phyloP scores from a whole-genome alignment of 371 early-diverging fungal species.

The Fennellomyces sp. region DNA sequence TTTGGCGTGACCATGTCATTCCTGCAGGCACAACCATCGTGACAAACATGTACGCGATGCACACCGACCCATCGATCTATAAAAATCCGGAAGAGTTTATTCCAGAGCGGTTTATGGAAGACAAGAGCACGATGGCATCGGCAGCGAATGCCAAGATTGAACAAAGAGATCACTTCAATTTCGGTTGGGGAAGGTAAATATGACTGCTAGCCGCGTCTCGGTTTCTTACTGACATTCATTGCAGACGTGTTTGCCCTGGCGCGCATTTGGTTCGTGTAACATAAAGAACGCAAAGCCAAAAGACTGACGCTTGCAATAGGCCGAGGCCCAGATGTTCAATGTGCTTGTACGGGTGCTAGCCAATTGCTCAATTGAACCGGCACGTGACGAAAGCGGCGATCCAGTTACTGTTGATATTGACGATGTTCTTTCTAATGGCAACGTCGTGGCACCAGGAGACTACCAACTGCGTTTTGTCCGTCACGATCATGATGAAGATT shows the following conservation, averaged over 20 bases:
- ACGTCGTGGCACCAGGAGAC: not conserved
- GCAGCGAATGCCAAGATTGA: constrained; percentile 10
- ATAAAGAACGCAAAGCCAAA: not conserved
- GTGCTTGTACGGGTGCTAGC: constrained; percentile 9
- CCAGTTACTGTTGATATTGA: not conserved
- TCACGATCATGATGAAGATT: constrained; percentile 2
- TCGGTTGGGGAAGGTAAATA: constrained; percentile 22
- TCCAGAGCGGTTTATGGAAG: constrained; percentile 15
- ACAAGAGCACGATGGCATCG: constrained; percentile 10
- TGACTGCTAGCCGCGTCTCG: not conserved
- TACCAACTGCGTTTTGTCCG: constrained; percentile 4
- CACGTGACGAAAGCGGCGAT: constrained; percentile 4
- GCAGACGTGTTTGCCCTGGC: constrained; percentile 13
- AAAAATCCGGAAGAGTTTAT: constrained; percentile 20
- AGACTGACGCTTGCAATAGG: not conserved
- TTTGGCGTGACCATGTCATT: constrained; percentile 12
- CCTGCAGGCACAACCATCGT: constrained; percentile 14
- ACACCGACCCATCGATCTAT: constrained; percentile 13
- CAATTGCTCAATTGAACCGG: constrained; percentile 15
- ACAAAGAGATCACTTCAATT: constrained; percentile 20
- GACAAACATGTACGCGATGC: constrained; percentile 17
- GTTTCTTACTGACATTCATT: not conserved
- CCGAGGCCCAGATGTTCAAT: constrained; percentile 11
- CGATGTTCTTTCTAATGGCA: constrained; percentile 3
- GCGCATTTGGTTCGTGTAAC: constrained; percentile 10